Evolutionary conservation across 768 basidiomycete genomes (phyloP).

Genomic region (Lactarius vividus): DNA sequence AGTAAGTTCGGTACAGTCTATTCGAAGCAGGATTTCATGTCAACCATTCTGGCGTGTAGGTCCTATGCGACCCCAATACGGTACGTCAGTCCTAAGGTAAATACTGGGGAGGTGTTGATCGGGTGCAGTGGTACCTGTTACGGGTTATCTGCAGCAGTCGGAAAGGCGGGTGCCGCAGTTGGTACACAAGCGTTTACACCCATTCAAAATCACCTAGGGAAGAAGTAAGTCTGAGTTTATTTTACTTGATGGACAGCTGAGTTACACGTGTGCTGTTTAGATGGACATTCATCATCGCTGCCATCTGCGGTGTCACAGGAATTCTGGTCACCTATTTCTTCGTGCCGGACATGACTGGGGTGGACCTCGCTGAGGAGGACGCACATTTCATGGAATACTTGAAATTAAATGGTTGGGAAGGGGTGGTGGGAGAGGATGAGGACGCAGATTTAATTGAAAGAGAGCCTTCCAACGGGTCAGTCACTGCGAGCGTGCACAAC

Average conservation of each 20-base stretch:
- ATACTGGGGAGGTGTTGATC: conserved; percentile 8
- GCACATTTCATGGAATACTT: conserved; percentile 58
- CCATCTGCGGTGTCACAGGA: conserved; percentile 63
- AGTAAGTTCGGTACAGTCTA: conserved; percentile 42
- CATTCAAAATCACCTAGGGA: conserved; percentile 64
- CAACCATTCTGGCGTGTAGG: conserved; percentile 32
- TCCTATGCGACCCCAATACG: conserved; percentile 65
- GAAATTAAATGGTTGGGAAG: conserved; percentile 61
- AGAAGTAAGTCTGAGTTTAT: conserved; percentile 41
- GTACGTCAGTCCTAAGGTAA: conserved; percentile 32
- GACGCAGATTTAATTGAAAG: conserved; percentile 30
- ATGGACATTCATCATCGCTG: conserved; percentile 68
- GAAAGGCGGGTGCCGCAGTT: conserved; percentile 70
- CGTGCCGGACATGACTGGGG: conserved; percentile 63
- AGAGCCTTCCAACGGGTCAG: not conserved
- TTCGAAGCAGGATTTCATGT: not conserved
- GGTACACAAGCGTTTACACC: conserved; percentile 71
- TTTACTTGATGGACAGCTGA: conserved; percentile 3
- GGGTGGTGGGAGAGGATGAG: conserved; percentile 57
- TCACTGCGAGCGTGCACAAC: not conserved
- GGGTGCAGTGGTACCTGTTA: conserved; percentile 59
- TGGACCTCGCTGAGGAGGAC: conserved; percentile 67
- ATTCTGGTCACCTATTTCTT: conserved; percentile 66
- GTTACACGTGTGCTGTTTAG: conserved; percentile 31
- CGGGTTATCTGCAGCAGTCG: conserved; percentile 63